Conservation (phyloP, 2,329 filamentous ascomycete species). For the Ascochyta rabiei region DNA sequence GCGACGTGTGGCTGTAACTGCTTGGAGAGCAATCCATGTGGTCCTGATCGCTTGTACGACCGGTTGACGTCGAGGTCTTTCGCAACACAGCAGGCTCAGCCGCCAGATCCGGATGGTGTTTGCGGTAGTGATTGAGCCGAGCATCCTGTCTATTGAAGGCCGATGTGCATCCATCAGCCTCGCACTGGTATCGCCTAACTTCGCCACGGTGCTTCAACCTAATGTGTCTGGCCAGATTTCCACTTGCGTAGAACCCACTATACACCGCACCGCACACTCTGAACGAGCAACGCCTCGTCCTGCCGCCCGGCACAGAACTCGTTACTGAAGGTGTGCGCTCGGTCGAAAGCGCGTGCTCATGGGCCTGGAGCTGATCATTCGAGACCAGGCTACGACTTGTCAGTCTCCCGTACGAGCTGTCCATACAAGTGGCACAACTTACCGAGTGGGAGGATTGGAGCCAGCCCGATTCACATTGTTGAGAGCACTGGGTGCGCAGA, state of each 20-base stretch:
- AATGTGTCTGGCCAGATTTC: neutral
- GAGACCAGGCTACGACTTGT: too few species aligned
- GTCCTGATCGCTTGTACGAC: neutral
- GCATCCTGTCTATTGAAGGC: neutral
- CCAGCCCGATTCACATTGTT: too few species aligned
- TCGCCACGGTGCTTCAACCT: neutral
- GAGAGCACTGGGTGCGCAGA: too few species aligned
- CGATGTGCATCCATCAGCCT: neutral
- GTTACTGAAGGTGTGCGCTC: neutral
- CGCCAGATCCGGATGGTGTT: neutral
- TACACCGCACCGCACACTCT: neutral
- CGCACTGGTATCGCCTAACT: neutral
- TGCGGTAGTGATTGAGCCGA: slow-evolving; percentile 2
- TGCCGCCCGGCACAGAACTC: neutral
- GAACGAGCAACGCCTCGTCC: neutral
- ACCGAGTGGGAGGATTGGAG: too few species aligned
- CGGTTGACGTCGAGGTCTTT: neutral
- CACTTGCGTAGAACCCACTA: neutral
- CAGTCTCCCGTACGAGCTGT: too few species aligned
- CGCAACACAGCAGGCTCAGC: neutral
- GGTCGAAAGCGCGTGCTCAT: neutral
- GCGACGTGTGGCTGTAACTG: neutral
- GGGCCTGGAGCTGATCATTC: neutral
- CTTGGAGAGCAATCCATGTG: neutral
- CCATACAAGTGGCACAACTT: too few species aligned